Evolutionary conservation across 164 flowering plant species (phyloP).

Genomic region (grape (Vitis vinifera)): ASM3070453v1 NC_081819.1:17789501-17790000

Average conservation of each 20-base stretch:
- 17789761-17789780: conserved; percentile 50
- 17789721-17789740: conserved; percentile 53
- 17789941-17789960: too few species aligned
- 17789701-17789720: conserved; percentile 68
- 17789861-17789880: conserved; percentile 63
- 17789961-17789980: too few species aligned
- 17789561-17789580: conserved; percentile 15
- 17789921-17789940: too few species aligned
- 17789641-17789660: conserved; percentile 7
- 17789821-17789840: conserved; percentile 57
- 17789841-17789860: conserved; percentile 49
- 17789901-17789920: conserved; percentile 56
- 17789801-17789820: conserved; percentile 80
- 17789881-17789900: conserved; percentile 64
- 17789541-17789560: conserved; percentile 36
- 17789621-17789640: conserved; percentile 12
- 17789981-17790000: too few species aligned
- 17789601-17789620: conserved; percentile 13
- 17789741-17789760: conserved; percentile 60
- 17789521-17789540: conserved; percentile 31
- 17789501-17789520: conserved; percentile 30
- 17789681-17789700: conserved; percentile 73
- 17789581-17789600: neutral
- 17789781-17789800: conserved; percentile 75
- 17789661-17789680: conserved; percentile 65